These are phyloP conservation scores for Cryptosporidium canis DNA, from an alignment of 169 alveolate genomes.

Conservation along the genomic window DNA sequence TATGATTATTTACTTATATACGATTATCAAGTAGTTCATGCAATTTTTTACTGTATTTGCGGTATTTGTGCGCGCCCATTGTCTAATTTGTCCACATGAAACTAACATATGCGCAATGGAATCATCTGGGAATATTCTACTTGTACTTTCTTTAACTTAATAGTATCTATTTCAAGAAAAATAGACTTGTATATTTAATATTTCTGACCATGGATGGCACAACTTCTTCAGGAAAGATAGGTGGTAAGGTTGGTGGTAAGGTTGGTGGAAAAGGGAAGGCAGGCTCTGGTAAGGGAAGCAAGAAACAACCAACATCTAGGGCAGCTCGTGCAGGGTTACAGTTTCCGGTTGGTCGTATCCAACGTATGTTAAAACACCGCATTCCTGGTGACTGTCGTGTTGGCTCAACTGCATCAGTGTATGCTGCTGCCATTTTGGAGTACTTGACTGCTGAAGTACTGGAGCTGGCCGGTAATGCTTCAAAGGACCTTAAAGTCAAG, in stretches of 20 bases:
- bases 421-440: conserved; percentile 99
- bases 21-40: conserved; percentile 3
- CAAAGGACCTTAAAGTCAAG: conserved; percentile 96
- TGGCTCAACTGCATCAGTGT: conserved; percentile 99
- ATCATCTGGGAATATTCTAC: neutral
- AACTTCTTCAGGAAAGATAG: conserved; percentile 71
- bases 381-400: conserved; percentile 97
- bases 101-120: neutral
- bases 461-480: conserved; percentile 99
- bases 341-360: conserved; percentile 99
- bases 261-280: conserved; percentile 88
- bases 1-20: neutral
- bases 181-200: neutral
- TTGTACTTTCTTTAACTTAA: neutral
- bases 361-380: conserved; percentile 96
- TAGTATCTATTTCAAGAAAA: neutral
- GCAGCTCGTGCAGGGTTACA: conserved; percentile 99
- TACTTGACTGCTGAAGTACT: conserved; percentile 99
- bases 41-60: conserved; percentile 5
- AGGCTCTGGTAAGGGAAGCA: conserved; percentile 93
- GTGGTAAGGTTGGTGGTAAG: conserved; percentile 90
- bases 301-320: conserved; percentile 97
- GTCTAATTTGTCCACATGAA: conserved; percentile 60
- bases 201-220: conserved; percentile 45
- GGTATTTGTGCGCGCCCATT: conserved; percentile 15